Conservation (phyloP, 1,139 yeast species). For the Saccharomyces pastorianus region DNA sequence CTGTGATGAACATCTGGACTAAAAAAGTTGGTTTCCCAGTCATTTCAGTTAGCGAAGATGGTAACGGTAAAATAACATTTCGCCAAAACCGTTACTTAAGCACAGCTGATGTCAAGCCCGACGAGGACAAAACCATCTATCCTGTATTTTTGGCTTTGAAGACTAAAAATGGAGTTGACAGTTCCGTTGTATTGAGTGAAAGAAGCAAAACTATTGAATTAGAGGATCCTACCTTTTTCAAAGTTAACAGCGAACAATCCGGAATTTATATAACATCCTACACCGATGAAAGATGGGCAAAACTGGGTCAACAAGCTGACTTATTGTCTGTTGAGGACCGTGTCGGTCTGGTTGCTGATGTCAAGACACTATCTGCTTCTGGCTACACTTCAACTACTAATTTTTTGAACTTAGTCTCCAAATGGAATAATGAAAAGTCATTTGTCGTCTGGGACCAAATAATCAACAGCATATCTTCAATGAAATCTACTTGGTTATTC, state of each 20-base stretch:
- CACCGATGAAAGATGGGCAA: conserved; percentile 63
- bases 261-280: conserved; percentile 82
- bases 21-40: conserved; percentile 80
- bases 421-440: conserved; percentile 61
- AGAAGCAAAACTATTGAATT: conserved; percentile 46
- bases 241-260: conserved; percentile 73
- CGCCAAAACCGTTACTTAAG: conserved; percentile 69
- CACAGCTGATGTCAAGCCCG: conserved; percentile 70
- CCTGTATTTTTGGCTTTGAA: conserved; percentile 79
- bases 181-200: conserved; percentile 47
- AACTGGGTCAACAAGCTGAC: conserved; percentile 69
- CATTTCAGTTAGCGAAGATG: conserved; percentile 48
- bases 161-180: conserved; percentile 59
- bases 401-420: conserved; percentile 53
- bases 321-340: conserved; percentile 73
- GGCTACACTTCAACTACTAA: conserved; percentile 65
- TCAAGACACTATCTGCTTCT: conserved; percentile 60
- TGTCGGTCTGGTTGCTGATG: conserved; percentile 80
- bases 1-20: conserved; percentile 78
- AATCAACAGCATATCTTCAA: conserved; percentile 43
- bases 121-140: conserved; percentile 62
- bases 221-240: conserved; percentile 45
- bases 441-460: conserved; percentile 79
- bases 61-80: conserved; percentile 39
- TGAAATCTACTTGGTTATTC: conserved; percentile 62